Percentiles rank a stretch among this genome's conserved stretches.
Evolutionary conservation across 1,139 yeast species (phyloP).

Genomic region (Pichia sp.): DNA sequence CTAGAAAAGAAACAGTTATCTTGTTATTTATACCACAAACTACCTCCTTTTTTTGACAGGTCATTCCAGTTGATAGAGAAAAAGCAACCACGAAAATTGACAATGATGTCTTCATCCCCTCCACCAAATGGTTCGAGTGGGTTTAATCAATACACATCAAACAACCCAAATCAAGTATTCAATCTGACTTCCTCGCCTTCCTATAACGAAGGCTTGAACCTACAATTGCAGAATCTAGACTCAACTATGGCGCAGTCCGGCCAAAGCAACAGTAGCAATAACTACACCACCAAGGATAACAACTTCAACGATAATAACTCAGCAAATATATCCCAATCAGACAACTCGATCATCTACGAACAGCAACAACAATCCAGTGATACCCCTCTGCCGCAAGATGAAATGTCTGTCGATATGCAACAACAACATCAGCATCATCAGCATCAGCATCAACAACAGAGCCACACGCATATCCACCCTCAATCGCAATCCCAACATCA

Average conservation of each 20-base stretch:
- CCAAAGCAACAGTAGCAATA: slow-evolving; percentile 8
- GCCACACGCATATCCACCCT: background rate
- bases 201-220: slow-evolving; percentile 18
- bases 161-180: slow-evolving; percentile 13
- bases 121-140: slow-evolving; percentile 23
- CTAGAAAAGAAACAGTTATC: background rate
- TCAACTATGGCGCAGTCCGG: background rate
- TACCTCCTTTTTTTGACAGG: background rate
- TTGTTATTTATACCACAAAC: background rate
- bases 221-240: slow-evolving; percentile 21
- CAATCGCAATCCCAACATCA: background rate
- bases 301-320: background rate
- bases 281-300: slow-evolving; percentile 5
- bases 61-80: background rate
- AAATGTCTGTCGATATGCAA: slow-evolving; percentile 8
- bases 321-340: slow-evolving; percentile 3
- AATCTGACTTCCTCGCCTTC: slow-evolving; percentile 25
- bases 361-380: slow-evolving; percentile 2
- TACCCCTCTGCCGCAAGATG: slow-evolving; percentile 1
- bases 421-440: slow-evolving; percentile 20
- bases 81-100: background rate
- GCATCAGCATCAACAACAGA: background rate
- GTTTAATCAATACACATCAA: slow-evolving; percentile 9
- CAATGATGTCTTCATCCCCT: slow-evolving; percentile 32
- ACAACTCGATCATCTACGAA: slow-evolving; percentile 10